These are phyloP conservation scores for Phytopythium boreale DNA, from an alignment of 352 stramenopile genomes.

Conservation along the genomic window DNA sequence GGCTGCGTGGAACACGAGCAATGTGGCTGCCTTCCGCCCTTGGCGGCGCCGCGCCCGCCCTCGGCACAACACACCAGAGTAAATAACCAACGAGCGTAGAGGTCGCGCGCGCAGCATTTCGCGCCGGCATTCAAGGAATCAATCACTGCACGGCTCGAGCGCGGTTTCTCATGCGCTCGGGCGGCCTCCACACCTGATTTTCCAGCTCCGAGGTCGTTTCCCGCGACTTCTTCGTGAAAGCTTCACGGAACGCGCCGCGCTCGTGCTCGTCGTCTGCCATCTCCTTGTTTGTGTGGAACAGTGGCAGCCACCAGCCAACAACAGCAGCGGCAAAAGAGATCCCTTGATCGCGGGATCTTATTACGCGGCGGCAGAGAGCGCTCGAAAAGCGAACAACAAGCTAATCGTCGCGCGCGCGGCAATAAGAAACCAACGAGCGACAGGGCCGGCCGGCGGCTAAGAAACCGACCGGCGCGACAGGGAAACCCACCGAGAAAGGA, in stretches of 20 bases:
- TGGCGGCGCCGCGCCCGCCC: too few species aligned
- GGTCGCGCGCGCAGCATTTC: too few species aligned
- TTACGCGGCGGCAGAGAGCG: not conserved
- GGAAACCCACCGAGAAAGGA: not conserved
- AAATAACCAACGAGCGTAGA: too few species aligned
- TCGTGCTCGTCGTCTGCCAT: not conserved
- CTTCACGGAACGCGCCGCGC: constrained; percentile 4
- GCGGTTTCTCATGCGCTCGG: not conserved
- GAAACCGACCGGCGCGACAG: not conserved
- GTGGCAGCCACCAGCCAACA: too few species aligned
- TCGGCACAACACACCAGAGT: too few species aligned
- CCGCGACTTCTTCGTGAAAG: not conserved
- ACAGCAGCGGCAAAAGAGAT: too few species aligned
- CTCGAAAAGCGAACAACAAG: not conserved
- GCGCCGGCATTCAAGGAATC: too few species aligned
- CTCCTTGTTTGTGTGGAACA: not conserved
- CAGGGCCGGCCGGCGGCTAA: too few species aligned
- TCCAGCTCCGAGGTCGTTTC: not conserved
- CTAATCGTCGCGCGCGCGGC: not conserved
- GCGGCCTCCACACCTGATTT: not conserved
- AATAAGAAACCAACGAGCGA: too few species aligned
- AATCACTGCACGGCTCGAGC: too few species aligned
- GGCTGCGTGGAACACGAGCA: not conserved
- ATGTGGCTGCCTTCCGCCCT: not conserved
- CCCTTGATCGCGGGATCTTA: not conserved